Conservation (phyloP, 2,329 filamentous ascomycete genomes). For the Amauroascus niger region DNA sequence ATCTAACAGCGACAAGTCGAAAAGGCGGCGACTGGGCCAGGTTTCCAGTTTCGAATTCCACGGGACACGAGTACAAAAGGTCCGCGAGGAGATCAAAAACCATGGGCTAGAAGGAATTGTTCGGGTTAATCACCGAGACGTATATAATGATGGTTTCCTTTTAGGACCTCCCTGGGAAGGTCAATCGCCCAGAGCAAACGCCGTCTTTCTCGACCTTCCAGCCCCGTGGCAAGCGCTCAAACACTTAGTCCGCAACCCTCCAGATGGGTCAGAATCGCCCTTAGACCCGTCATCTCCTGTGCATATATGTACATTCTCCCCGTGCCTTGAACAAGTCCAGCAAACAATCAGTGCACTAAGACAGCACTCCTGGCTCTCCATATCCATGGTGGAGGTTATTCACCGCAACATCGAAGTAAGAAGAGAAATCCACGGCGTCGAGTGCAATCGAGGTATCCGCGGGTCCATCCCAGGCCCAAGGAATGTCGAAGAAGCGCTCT, state of each 20-base stretch:
- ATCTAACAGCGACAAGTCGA: constrained; percentile 19
- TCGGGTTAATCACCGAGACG: constrained; percentile 40
- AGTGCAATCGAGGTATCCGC: constrained; percentile 56
- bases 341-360: constrained; percentile 73
- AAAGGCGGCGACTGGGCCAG: constrained; percentile 31
- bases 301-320: constrained; percentile 87
- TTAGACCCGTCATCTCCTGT: constrained; percentile 63
- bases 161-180: constrained; percentile 27
- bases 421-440: constrained; percentile 68
- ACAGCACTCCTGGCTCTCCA: constrained; percentile 75
- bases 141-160: constrained; percentile 42
- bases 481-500: constrained; percentile 69
- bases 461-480: constrained; percentile 56
- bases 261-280: constrained; percentile 36
- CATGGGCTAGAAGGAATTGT: constrained; percentile 40
- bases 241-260: constrained; percentile 35
- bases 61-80: constrained; percentile 33
- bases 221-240: constrained; percentile 43
- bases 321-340: constrained; percentile 93
- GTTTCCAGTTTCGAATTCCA: constrained; percentile 46
- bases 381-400: constrained; percentile 83
- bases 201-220: constrained; percentile 43
- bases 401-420: constrained; percentile 71
- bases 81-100: constrained; percentile 35
- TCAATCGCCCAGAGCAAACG: constrained; percentile 37